A percentile compares a stretch with the other conserved stretches of the same genome.
phyloP scores from a whole-genome alignment of 169 alveolate species.

The Theileria parva region DNA sequence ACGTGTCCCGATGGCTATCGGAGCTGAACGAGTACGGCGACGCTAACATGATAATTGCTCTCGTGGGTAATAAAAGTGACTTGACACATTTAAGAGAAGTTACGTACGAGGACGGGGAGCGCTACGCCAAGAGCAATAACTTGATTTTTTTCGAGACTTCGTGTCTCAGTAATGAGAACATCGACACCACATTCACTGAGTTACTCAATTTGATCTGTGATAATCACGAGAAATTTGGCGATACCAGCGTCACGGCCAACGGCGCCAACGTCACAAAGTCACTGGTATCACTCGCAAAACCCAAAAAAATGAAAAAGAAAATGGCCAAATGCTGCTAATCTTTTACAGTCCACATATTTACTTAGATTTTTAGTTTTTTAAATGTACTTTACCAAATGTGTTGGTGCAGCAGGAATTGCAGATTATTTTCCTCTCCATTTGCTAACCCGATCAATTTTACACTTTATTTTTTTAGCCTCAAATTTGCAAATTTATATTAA shows the following conservation, averaged over 20 bases:
- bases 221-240: slow-evolving; percentile 49
- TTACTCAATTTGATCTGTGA: slow-evolving; percentile 75
- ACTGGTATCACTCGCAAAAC: slow-evolving; percentile 9
- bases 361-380: too few species aligned
- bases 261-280: background rate
- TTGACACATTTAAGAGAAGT: slow-evolving; percentile 87
- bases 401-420: too few species aligned
- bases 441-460: too few species aligned
- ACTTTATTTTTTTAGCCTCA: too few species aligned
- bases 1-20: slow-evolving; percentile 93
- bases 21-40: slow-evolving; percentile 97
- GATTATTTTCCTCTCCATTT: too few species aligned
- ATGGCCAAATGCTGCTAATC: slow-evolving; percentile 15
- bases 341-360: too few species aligned
- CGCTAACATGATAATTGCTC: slow-evolving; percentile 90
- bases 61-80: slow-evolving; percentile 98
- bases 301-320: slow-evolving; percentile 21
- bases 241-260: slow-evolving; percentile 1
- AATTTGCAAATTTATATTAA: too few species aligned
- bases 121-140: slow-evolving; percentile 87
- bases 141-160: slow-evolving; percentile 94
- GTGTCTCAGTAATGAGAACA: slow-evolving; percentile 93
- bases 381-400: too few species aligned
- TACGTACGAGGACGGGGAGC: slow-evolving; percentile 89
- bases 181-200: slow-evolving; percentile 89